Evolutionary conservation across 805 yeast species (phyloP).

Genomic region (Candida argentea): DNA sequence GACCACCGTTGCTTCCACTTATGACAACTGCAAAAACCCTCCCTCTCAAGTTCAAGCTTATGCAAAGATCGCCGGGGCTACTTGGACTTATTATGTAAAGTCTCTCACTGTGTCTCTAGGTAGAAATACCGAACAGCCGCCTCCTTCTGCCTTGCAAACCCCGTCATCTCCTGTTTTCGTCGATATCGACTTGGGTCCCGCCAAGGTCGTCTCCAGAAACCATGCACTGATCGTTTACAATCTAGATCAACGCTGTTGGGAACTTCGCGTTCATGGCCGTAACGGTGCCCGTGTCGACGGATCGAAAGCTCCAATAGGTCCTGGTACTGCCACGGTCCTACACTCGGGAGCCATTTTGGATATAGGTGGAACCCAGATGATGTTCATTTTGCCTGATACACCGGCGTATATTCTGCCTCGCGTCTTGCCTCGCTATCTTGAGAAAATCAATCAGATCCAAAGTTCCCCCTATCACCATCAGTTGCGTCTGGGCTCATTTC

Average conservation of each 20-base stretch:
- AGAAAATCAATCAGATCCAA: slow-evolving; percentile 18
- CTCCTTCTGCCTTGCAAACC: slow-evolving; percentile 9
- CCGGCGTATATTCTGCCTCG: slow-evolving; percentile 55
- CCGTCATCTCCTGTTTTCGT: slow-evolving; percentile 14
- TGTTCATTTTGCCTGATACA: slow-evolving; percentile 92
- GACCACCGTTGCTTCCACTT: slow-evolving; percentile 64
- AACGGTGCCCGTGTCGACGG: slow-evolving; percentile 92
- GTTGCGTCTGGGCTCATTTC: slow-evolving; percentile 1
- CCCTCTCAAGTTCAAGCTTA: slow-evolving; percentile 90
- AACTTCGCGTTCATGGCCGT: slow-evolving; percentile 71
- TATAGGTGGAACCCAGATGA: slow-evolving; percentile 97
- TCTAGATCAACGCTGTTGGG: slow-evolving; percentile 72
- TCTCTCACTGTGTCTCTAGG: slow-evolving; percentile 70
- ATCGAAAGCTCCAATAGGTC: slow-evolving; percentile 40
- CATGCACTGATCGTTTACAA: slow-evolving; percentile 84
- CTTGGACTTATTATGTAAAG: slow-evolving; percentile 93
- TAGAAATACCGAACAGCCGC: slow-evolving; percentile 50
- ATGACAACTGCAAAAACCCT: slow-evolving; percentile 61
- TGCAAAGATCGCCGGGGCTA: slow-evolving; percentile 87
- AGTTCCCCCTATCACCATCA: slow-evolving; percentile 4
- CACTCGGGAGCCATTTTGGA: slow-evolving; percentile 87
- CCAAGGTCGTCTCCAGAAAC: slow-evolving; percentile 88
- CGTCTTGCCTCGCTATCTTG: slow-evolving; percentile 29
- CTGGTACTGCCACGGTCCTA: slow-evolving; percentile 43
- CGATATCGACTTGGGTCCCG: slow-evolving; percentile 92